These are phyloP conservation scores for Trichoderma reesei DNA, from an alignment of 495 filamentous ascomycete species.

Conservation along the genomic window DNA sequence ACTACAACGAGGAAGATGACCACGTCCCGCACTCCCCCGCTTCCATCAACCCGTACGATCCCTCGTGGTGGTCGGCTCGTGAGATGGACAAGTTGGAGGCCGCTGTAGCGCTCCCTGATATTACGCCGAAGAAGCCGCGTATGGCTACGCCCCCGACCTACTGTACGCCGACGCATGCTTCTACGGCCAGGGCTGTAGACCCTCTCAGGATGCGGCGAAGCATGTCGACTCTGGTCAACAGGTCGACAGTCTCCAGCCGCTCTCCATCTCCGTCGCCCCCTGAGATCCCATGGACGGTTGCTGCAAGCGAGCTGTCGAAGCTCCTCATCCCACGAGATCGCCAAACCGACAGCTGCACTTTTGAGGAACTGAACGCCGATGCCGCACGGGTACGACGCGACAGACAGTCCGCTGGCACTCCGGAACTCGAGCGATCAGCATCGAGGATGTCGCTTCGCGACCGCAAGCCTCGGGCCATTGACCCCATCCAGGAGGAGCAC, in stretches of 20 bases:
- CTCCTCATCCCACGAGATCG: slow-evolving; percentile 66
- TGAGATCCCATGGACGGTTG: slow-evolving; percentile 74
- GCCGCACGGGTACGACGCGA: slow-evolving; percentile 51
- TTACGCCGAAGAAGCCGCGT: slow-evolving; percentile 39
- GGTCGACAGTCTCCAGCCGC: slow-evolving; percentile 25
- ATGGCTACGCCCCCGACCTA: slow-evolving; percentile 54
- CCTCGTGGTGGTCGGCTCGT: slow-evolving; percentile 65
- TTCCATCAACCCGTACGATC: slow-evolving; percentile 39
- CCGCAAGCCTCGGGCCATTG: slow-evolving; percentile 45
- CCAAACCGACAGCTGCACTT: slow-evolving; percentile 61
- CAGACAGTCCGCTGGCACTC: slow-evolving; percentile 38
- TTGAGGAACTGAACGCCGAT: slow-evolving; percentile 63
- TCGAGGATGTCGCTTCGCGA: slow-evolving; percentile 63
- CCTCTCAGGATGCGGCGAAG: slow-evolving; percentile 45
- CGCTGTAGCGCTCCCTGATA: slow-evolving; percentile 46
- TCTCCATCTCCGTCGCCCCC: slow-evolving; percentile 55
- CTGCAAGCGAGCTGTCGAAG: slow-evolving; percentile 70
- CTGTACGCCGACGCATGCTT: slow-evolving; percentile 66
- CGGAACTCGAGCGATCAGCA: slow-evolving; percentile 28
- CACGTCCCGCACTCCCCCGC: slow-evolving; percentile 10
- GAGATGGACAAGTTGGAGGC: slow-evolving; percentile 52
- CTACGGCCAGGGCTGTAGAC: slow-evolving; percentile 60
- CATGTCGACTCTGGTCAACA: slow-evolving; percentile 22
- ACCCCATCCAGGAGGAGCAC: slow-evolving; percentile 41
- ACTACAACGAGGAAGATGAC: neutral